phyloP scores from a whole-genome alignment of 768 basidiomycete genomes.

The Postia placenta region DNA sequence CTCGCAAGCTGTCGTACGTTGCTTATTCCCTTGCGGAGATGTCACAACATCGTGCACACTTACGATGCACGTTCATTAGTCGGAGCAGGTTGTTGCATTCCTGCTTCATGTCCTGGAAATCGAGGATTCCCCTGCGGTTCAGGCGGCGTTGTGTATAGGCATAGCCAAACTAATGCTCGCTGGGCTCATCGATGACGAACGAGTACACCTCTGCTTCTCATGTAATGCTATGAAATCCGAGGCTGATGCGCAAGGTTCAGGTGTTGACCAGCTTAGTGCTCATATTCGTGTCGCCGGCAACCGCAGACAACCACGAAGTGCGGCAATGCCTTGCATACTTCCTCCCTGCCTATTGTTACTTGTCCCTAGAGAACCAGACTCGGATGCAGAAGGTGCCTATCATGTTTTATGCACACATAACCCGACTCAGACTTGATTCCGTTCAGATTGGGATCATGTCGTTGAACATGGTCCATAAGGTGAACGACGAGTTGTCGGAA shows the following conservation, averaged over 20 bases:
- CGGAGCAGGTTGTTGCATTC: slow-evolving; percentile 34
- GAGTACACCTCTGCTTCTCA: slow-evolving; percentile 21
- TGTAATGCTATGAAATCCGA: too few relatives aligned
- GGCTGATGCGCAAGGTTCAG: too few relatives aligned
- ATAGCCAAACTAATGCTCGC: slow-evolving; percentile 46
- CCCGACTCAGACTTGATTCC: too few relatives aligned
- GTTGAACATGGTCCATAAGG: slow-evolving; percentile 25
- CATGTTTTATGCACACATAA: too few relatives aligned
- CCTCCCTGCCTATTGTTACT: slow-evolving; percentile 81
- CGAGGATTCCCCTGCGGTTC: slow-evolving; percentile 35
- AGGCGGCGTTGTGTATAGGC: slow-evolving; percentile 41
- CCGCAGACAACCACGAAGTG: slow-evolving; percentile 72
- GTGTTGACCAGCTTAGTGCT: slow-evolving; percentile 39
- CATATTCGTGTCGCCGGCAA: slow-evolving; percentile 75
- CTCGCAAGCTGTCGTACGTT: slow-evolving; percentile 9
- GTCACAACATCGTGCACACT: too few relatives aligned
- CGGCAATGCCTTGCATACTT: slow-evolving; percentile 85
- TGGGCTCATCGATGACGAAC: slow-evolving; percentile 40
- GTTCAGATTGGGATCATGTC: slow-evolving; percentile 19
- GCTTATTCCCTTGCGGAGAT: too few relatives aligned
- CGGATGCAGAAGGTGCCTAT: slow-evolving; percentile 40
- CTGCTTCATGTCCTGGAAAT: slow-evolving; percentile 33
- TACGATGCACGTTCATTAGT: too few relatives aligned
- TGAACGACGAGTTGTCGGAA: slow-evolving; percentile 27
- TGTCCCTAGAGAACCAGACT: slow-evolving; percentile 64